These are phyloP conservation scores for Pseudozyma hubeiensis DNA, from an alignment of 1,284 basidiomycete species.

Conservation along the genomic window DNA sequence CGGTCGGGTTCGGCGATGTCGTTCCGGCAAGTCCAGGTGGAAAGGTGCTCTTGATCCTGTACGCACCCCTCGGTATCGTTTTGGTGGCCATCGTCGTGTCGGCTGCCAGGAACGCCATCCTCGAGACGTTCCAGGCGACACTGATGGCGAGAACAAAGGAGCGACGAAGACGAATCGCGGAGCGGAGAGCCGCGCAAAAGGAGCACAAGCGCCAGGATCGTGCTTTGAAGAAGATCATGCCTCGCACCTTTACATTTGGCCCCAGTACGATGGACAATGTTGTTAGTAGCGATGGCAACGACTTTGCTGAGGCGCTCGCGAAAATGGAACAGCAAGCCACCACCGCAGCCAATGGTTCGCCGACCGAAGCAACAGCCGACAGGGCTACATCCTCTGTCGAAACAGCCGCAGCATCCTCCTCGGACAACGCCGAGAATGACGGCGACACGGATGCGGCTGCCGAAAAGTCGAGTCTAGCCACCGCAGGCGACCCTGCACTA, in stretches of 20 bases:
- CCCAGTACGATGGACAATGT: neutral
- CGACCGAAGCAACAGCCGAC: neutral
- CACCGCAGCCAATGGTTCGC: neutral
- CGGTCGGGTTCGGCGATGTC: slow-evolving; percentile 83
- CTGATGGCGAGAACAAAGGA: slow-evolving; percentile 37
- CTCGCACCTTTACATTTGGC: slow-evolving; percentile 29
- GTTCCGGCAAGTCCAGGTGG: slow-evolving; percentile 74
- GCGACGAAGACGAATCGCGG: slow-evolving; percentile 22
- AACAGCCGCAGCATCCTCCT: neutral
- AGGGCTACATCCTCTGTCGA: neutral
- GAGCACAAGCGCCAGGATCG: slow-evolving; percentile 37
- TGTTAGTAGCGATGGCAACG: neutral
- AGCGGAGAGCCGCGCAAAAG: slow-evolving; percentile 22
- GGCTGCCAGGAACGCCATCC: slow-evolving; percentile 77
- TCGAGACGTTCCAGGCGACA: slow-evolving; percentile 72
- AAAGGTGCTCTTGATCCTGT: slow-evolving; percentile 60
- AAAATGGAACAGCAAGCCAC: slow-evolving; percentile 32
- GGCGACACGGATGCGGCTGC: neutral
- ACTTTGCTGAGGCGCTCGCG: slow-evolving; percentile 30
- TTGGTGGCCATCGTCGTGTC: slow-evolving; percentile 75
- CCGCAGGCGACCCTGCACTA: slow-evolving; percentile 28
- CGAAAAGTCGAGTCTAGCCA: neutral
- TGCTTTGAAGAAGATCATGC: slow-evolving; percentile 17
- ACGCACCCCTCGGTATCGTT: slow-evolving; percentile 67
- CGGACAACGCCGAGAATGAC: slow-evolving; percentile 2